Percentiles rank a stretch among this genome's conserved stretches.
Evolutionary conservation across 1,284 basidiomycete genomes (phyloP).

Genomic region (Ustilago esculenta): DNA sequence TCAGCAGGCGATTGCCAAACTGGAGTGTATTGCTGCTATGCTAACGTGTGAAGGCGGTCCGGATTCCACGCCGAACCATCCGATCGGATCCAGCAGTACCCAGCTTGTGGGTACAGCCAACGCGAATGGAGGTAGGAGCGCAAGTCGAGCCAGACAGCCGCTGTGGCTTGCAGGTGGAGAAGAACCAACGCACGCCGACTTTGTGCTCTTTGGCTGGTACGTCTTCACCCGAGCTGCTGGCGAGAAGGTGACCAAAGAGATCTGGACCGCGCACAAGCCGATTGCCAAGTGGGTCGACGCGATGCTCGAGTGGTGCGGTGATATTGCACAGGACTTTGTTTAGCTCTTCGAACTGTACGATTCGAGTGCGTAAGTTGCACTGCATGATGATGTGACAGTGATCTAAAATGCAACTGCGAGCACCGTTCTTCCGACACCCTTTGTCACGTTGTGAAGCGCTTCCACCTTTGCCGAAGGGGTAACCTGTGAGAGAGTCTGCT

Average conservation of each 20-base stretch:
- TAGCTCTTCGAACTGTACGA: slow-evolving; percentile 4
- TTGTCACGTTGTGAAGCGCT: slow-evolving; percentile 24
- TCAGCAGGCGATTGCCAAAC: slow-evolving; percentile 25
- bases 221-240: slow-evolving; percentile 45
- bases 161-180: slow-evolving; percentile 49
- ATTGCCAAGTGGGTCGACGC: slow-evolving; percentile 45
- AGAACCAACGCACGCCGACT: slow-evolving; percentile 56
- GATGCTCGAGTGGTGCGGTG: slow-evolving; percentile 48
- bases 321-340: slow-evolving; percentile 44
- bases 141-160: slow-evolving; percentile 4
- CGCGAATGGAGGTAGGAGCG: slow-evolving; percentile 1
- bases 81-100: background rate
- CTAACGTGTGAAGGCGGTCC: slow-evolving; percentile 28
- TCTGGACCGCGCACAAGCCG: slow-evolving; percentile 43
- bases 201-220: slow-evolving; percentile 54
- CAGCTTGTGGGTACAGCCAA: background rate
- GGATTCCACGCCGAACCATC: slow-evolving; percentile 9
- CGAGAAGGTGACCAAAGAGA: slow-evolving; percentile 24
- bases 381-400: background rate
- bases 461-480: slow-evolving; percentile 8
- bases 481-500: slow-evolving; percentile 69
- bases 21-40: slow-evolving; percentile 42
- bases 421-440: slow-evolving; percentile 54
- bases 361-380: background rate
- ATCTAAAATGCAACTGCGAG: slow-evolving; percentile 38